These are phyloP conservation scores for Apiospora arundinis DNA, from an alignment of 2,329 filamentous ascomycete species.

Conservation along the genomic window DNA sequence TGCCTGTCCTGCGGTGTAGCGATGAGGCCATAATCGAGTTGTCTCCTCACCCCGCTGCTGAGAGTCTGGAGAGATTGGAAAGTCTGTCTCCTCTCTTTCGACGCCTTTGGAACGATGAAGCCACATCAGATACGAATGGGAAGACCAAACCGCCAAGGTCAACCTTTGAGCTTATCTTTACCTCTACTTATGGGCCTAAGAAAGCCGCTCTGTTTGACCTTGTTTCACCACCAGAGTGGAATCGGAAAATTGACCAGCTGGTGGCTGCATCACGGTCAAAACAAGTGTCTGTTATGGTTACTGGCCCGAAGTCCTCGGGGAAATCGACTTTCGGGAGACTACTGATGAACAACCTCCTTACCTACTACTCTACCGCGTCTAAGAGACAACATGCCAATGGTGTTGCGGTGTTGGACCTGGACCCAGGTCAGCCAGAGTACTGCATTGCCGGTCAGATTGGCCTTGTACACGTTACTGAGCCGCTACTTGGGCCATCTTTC, in stretches of 20 bases:
- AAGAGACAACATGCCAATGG: conserved; percentile 34
- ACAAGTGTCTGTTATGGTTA: conserved; percentile 60
- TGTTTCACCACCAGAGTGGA: conserved; percentile 64
- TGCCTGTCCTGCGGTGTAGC: conserved; percentile 68
- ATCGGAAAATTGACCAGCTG: conserved; percentile 60
- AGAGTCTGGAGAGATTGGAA: conserved; percentile 59
- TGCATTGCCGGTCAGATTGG: conserved; percentile 73
- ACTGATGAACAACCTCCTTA: conserved; percentile 71
- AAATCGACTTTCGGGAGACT: conserved; percentile 78
- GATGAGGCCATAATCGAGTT: conserved; percentile 58
- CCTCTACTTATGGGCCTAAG: conserved; percentile 58
- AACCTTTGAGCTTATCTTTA: conserved; percentile 61
- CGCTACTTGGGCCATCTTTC: conserved; percentile 72
- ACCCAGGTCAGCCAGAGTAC: conserved; percentile 80
- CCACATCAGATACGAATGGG: conserved; percentile 34
- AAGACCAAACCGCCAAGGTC: conserved; percentile 34
- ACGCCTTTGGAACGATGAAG: conserved; percentile 66
- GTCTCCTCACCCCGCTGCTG: conserved; percentile 56
- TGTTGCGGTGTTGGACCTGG: conserved; percentile 73
- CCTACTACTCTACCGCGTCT: conserved; percentile 41
- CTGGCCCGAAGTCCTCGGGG: conserved; percentile 74
- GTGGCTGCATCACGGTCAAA: conserved; percentile 43
- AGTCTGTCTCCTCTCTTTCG: conserved; percentile 70
- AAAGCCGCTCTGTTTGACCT: conserved; percentile 59
- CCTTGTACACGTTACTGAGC: conserved; percentile 63